Evolutionary conservation across 1,139 yeast genomes (phyloP).

Genomic region (Sugiyamaella xylanicola): DNA sequence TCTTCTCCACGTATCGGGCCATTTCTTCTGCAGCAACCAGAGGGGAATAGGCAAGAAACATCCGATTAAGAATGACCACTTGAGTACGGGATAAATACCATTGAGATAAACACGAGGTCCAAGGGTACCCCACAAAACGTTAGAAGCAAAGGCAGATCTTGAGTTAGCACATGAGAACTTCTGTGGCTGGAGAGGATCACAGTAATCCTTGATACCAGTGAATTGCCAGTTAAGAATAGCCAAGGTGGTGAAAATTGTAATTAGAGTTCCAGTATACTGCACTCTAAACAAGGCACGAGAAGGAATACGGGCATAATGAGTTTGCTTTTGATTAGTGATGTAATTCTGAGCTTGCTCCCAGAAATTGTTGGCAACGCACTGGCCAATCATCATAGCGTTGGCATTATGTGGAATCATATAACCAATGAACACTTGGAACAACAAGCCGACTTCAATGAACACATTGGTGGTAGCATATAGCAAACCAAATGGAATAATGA

Average conservation of each 20-base stretch:
- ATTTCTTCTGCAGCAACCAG: slow-evolving; percentile 43
- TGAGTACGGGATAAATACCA: slow-evolving; percentile 44
- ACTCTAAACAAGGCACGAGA: slow-evolving; percentile 57
- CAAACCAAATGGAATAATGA: slow-evolving; percentile 54
- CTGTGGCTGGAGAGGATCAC: slow-evolving; percentile 46
- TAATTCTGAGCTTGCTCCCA: slow-evolving; percentile 53
- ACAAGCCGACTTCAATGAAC: slow-evolving; percentile 56
- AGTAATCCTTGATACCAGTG: slow-evolving; percentile 49
- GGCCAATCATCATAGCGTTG: slow-evolving; percentile 56
- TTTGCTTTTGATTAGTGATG: slow-evolving; percentile 58
- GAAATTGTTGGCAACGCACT: slow-evolving; percentile 56
- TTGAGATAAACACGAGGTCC: slow-evolving; percentile 60
- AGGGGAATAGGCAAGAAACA: slow-evolving; percentile 48
- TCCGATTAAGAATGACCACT: slow-evolving; percentile 45
- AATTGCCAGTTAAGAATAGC: slow-evolving; percentile 60
- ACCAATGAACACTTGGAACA: slow-evolving; percentile 58
- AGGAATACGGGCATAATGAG: slow-evolving; percentile 60
- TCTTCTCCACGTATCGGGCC: slow-evolving; percentile 43
- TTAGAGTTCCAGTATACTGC: slow-evolving; percentile 49
- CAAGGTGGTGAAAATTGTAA: slow-evolving; percentile 47
- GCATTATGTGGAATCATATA: slow-evolving; percentile 65
- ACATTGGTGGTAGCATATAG: slow-evolving; percentile 55
- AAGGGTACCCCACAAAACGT: slow-evolving; percentile 36
- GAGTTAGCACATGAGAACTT: slow-evolving; percentile 42
- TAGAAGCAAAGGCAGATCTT: slow-evolving; percentile 47